Conservation (phyloP, 345 rosid genomes). For the Streptanthus diversifolius region DNA sequence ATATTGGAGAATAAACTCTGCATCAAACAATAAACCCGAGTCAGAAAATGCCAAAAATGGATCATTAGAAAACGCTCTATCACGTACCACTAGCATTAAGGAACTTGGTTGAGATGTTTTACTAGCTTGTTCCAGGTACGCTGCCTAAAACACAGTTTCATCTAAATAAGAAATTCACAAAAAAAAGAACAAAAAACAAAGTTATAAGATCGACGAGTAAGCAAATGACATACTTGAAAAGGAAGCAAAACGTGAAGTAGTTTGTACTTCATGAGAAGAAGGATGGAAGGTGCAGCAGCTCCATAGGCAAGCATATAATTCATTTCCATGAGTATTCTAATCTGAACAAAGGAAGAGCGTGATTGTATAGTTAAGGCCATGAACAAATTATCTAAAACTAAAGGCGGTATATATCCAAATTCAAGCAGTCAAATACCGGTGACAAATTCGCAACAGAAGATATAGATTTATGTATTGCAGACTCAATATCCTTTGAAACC, state of each 20-base stretch:
- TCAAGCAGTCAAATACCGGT: conserved; percentile 48
- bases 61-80: neutral
- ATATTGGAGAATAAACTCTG: conserved; percentile 74
- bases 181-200: neutral
- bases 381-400: neutral
- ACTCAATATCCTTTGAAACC: conserved; percentile 58
- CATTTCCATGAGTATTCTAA: conserved; percentile 77
- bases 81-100: conserved; percentile 71
- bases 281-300: conserved; percentile 74
- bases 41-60: neutral
- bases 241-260: conserved; percentile 76
- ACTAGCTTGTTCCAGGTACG: conserved; percentile 52
- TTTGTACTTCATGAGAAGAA: conserved; percentile 70
- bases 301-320: conserved; percentile 94
- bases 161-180: conserved; percentile 16
- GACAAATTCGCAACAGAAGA: conserved; percentile 51
- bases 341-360: conserved; percentile 45
- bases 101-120: conserved; percentile 39
- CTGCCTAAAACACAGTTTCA: conserved; percentile 55
- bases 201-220: neutral
- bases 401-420: neutral
- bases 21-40: conserved; percentile 9
- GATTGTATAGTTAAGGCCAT: conserved; percentile 14
- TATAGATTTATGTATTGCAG: conserved; percentile 57
- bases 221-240: conserved; percentile 55